Base-by-base conservation (phyloP, 2,329 filamentous ascomycete genomes). In the Fonsecaea monophora region DNA sequence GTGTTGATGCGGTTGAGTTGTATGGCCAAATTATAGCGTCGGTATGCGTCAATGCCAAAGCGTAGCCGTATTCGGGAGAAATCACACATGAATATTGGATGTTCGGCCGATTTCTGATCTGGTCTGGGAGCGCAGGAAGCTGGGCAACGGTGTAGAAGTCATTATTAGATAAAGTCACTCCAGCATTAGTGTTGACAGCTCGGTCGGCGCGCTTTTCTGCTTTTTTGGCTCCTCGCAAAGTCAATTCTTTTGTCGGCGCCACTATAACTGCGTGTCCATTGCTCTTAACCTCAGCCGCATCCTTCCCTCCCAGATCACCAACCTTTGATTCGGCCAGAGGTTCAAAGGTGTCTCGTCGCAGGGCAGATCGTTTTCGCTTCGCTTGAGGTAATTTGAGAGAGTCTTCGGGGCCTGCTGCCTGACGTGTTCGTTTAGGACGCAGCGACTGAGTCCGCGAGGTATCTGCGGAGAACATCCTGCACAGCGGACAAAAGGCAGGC, bases 11-110 rank as follows among this genome's bases (percentile, higher is more conserved):
- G 34, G 62, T 70, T 34, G 79, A 78, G 58, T 88, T 88, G 79
- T 98, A 98, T 15, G 92, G 90, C 95, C 95, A 99, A 58, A 97
- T 88, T 68, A 96, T 86, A 73, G 94, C 95, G 75, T 94, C 89
- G 7, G 90, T 89, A 71, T 90, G 88, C 8, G 92, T 96, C 64
- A 98, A 84, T 55, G 89, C 89, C 64, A 98, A 84, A 57, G 92
- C 94, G 75, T 94, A 92, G 71, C 87, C 90, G 75, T 81, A 87
- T 67, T 83, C 86, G 48, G 85, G 86, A 77, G 87, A 82, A 67
- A 92, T 83, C 37, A 86, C 85, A 74, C 89, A 90, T 74, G 88
- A 86, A 77, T 90, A 87, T 30, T 70, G 67, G 67, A 74, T 54
- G 76, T 84, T 82, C 66, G 86, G 83, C 74, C 89, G 86, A 71